phyloP scores from a whole-genome alignment of 176 grass and related monocot species.

The Triticum turgidum region DNA sequence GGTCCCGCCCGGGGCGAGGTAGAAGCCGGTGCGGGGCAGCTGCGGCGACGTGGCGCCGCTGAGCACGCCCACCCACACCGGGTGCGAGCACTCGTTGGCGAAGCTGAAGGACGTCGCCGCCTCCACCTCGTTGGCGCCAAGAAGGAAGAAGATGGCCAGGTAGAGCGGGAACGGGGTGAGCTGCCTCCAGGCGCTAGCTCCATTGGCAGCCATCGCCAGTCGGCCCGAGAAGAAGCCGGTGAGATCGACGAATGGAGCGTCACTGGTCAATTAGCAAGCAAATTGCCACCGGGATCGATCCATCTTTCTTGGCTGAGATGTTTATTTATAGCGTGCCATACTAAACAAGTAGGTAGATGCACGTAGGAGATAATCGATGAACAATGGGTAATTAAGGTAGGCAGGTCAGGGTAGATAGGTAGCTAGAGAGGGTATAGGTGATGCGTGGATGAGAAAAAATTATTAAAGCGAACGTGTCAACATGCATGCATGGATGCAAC shows the following conservation, averaged over 20 bases:
- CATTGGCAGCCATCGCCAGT: neutral
- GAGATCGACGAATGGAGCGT: neutral
- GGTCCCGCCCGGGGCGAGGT: constrained; percentile 41
- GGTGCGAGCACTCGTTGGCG: constrained; percentile 48
- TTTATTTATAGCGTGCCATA: neutral
- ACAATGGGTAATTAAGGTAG: neutral
- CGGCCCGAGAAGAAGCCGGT: neutral
- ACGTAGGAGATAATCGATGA: neutral
- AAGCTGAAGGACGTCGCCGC: constrained; percentile 51
- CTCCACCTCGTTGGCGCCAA: neutral
- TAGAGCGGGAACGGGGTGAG: neutral
- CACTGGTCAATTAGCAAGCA: too few species aligned
- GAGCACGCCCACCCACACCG: constrained; percentile 63
- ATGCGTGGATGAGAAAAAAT: neutral
- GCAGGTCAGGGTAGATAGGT: constrained; percentile 4
- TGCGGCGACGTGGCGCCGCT: constrained; percentile 34
- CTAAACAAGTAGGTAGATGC: neutral
- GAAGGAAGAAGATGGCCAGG: neutral
- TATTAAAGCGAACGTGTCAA: neutral
- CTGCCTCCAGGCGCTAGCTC: neutral
- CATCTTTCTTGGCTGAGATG: neutral
- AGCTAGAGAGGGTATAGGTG: neutral
- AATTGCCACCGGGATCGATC: neutral
- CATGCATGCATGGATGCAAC: too few species aligned
- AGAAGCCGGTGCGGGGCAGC: constrained; percentile 52